Evolutionary conservation across 208 protist species (phyloP).

Genomic region (Acanthamoeba royreba): DNA sequence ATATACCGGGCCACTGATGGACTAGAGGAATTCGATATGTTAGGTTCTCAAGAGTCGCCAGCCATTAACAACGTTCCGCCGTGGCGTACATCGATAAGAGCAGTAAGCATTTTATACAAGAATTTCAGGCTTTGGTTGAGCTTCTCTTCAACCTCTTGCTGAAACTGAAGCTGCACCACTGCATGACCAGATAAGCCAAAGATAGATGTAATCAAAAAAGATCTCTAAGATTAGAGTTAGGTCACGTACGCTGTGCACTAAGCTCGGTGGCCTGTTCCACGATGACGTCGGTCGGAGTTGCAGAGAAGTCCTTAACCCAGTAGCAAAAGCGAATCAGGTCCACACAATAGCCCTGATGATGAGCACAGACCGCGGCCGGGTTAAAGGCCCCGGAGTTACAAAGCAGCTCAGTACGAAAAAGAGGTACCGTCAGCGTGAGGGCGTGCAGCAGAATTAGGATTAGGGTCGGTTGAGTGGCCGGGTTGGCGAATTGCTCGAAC

Average conservation of each 20-base stretch:
- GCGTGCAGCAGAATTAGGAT: background rate
- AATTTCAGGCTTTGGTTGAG: background rate
- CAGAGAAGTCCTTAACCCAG: background rate
- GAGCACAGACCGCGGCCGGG: background rate
- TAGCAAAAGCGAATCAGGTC: background rate
- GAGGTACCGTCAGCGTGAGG: background rate
- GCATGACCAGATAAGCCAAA: background rate
- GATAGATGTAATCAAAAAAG: background rate
- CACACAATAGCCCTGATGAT: background rate
- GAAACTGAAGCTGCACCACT: constrained; percentile 1
- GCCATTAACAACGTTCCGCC: background rate
- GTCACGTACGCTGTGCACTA: background rate
- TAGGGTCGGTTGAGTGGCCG: background rate
- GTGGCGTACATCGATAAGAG: background rate
- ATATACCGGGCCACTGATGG: constrained; percentile 11
- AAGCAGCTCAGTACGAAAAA: background rate
- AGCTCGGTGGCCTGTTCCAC: background rate
- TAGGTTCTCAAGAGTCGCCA: background rate
- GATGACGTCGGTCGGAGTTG: background rate
- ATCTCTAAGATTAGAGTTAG: no score
- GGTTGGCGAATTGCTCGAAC: background rate
- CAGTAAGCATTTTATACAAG: background rate
- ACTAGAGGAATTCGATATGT: background rate
- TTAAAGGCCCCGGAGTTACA: background rate
- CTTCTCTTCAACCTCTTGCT: background rate